Evolutionary conservation across 2,329 filamentous ascomycete genomes (phyloP).

Genomic region (Hypomyces perniciosus): DNA sequence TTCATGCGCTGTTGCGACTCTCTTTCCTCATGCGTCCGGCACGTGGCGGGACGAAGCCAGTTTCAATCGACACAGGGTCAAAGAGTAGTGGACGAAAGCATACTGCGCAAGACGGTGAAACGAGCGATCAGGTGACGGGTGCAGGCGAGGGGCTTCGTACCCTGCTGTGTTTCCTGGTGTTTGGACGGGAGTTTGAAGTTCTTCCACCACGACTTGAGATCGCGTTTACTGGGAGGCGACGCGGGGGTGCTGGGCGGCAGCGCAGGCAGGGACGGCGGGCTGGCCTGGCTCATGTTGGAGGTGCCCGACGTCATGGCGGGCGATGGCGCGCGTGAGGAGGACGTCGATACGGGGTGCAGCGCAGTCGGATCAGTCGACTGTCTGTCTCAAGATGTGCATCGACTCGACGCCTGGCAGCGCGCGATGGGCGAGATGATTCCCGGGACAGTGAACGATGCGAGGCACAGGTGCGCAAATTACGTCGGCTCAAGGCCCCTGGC

Average conservation of each 20-base stretch:
- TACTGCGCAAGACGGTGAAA: slow-evolving; percentile 5
- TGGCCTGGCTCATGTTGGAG: slow-evolving; percentile 27
- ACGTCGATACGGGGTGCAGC: not conserved
- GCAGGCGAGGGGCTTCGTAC: slow-evolving; percentile 1
- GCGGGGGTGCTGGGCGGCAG: slow-evolving; percentile 36
- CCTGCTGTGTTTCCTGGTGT: slow-evolving; percentile 52
- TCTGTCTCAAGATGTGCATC: not conserved
- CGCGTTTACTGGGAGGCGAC: slow-evolving; percentile 77
- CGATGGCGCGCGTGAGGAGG: not conserved
- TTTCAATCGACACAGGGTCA: slow-evolving; percentile 9
- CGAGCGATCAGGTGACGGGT: slow-evolving; percentile 1
- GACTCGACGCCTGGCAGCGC: not conserved
- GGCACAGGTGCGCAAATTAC: not conserved
- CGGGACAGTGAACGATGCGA: not conserved
- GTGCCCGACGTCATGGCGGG: slow-evolving; percentile 31
- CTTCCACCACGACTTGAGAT: slow-evolving; percentile 96
- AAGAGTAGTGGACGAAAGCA: slow-evolving; percentile 7
- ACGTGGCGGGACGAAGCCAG: slow-evolving; percentile 4
- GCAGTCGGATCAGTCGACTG: slow-evolving; percentile 4
- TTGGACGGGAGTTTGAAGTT: slow-evolving; percentile 71
- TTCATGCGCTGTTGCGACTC: not conserved
- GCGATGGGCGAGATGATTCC: slow-evolving; percentile 4
- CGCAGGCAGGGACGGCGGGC: slow-evolving; percentile 22
- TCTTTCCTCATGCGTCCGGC: slow-evolving; percentile 3
- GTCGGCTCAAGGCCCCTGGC: not conserved